Conservation (phyloP, 768 basidiomycete species). For the Dacryopinax spathularia region DNA sequence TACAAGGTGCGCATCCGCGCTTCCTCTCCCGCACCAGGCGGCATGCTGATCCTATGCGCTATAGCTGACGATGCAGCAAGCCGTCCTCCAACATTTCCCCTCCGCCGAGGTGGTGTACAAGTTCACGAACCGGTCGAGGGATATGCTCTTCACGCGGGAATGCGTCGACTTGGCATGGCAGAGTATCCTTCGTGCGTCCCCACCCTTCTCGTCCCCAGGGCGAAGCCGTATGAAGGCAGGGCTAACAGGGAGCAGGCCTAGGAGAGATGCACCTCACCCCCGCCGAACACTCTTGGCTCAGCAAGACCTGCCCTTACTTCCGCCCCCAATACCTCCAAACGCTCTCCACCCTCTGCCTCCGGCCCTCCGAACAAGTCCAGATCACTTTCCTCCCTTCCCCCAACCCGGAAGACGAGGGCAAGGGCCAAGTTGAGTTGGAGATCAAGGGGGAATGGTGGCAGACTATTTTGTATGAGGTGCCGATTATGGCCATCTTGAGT, state of each 20-base stretch:
- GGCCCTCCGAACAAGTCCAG: conserved; percentile 51
- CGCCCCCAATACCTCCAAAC: conserved; percentile 58
- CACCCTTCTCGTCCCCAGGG: not conserved
- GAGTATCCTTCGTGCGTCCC: conserved; percentile 40
- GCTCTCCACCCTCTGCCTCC: conserved; percentile 52
- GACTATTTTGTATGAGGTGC: conserved; percentile 90
- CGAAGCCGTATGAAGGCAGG: too few relatives aligned
- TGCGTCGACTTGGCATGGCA: conserved; percentile 47
- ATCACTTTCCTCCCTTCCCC: conserved; percentile 45
- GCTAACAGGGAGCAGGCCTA: conserved; percentile 60
- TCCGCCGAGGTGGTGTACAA: conserved; percentile 52
- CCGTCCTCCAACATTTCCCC: conserved; percentile 66
- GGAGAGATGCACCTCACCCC: conserved; percentile 42
- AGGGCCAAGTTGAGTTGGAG: conserved; percentile 59
- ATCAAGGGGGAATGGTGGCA: conserved; percentile 62
- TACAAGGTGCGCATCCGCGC: conserved; percentile 58
- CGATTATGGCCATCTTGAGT: conserved; percentile 80
- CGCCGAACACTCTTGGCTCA: conserved; percentile 55
- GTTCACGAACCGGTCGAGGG: conserved; percentile 64
- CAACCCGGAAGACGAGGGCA: conserved; percentile 31
- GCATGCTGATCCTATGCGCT: not conserved
- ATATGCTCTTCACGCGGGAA: conserved; percentile 48
- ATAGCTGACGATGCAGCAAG: conserved; percentile 93
- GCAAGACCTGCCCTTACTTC: conserved; percentile 58
- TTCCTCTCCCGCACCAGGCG: not conserved